A percentile compares a stretch with the other conserved stretches of the same genome.
Conservation (phyloP, 169 alveolate genomes). For the Cryptosporidium tyzzeri region DNA sequence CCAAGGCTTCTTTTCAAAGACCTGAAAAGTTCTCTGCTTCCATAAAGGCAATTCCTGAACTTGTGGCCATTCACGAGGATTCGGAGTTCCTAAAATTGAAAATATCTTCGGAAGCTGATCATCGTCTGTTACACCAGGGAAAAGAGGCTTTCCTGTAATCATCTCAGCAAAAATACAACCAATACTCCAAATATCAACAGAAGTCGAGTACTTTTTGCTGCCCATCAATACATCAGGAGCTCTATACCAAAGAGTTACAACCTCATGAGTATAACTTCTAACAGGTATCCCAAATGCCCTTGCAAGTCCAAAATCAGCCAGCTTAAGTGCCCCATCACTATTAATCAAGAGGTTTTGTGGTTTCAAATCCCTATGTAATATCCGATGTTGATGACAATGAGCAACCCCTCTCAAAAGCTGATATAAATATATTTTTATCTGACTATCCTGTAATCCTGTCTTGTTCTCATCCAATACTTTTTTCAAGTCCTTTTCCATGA, state of each 20-base stretch:
- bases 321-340: slow-evolving; percentile 90
- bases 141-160: slow-evolving; percentile 97
- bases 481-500: slow-evolving; percentile 97
- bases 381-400: slow-evolving; percentile 94
- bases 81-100: slow-evolving; percentile 96
- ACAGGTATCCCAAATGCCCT: slow-evolving; percentile 98
- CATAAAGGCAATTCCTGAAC: slow-evolving; percentile 93
- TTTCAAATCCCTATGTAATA: slow-evolving; percentile 98
- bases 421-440: slow-evolving; percentile 90
- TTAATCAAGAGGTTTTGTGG: slow-evolving; percentile 98
- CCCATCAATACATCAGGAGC: slow-evolving; percentile 99
- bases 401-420: slow-evolving; percentile 96
- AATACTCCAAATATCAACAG: slow-evolving; percentile 99
- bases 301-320: slow-evolving; percentile 99
- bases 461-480: slow-evolving; percentile 91
- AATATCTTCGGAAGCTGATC: slow-evolving; percentile 97
- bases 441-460: slow-evolving; percentile 89
- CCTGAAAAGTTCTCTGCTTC: slow-evolving; percentile 84
- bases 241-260: slow-evolving; percentile 98
- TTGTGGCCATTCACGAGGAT: slow-evolving; percentile 92
- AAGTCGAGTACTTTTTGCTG: slow-evolving; percentile 96
- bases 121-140: slow-evolving; percentile 96
- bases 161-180: slow-evolving; percentile 96
- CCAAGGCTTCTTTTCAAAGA: slow-evolving; percentile 46
- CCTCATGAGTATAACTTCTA: slow-evolving; percentile 98